Evolutionary conservation across 805 yeast species (phyloP).

Genomic region (Starmerella vitae): DNA sequence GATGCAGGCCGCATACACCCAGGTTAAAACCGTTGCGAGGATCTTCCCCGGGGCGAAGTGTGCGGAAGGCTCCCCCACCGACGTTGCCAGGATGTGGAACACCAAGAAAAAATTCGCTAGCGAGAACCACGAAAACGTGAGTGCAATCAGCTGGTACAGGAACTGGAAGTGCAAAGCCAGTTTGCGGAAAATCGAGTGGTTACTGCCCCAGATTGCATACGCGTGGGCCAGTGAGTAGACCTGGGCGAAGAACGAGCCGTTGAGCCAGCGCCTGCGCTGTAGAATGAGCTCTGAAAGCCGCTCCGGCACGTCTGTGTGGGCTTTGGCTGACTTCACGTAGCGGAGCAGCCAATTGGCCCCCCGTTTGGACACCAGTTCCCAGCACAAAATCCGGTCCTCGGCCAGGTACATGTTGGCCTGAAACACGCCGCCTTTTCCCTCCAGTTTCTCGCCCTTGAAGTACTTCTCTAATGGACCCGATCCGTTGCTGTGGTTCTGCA

Average conservation of each 20-base stretch:
- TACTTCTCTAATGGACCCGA: slow-evolving; percentile 78
- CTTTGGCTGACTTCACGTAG: slow-evolving; percentile 77
- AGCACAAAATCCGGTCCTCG: slow-evolving; percentile 90
- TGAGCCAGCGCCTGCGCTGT: slow-evolving; percentile 93
- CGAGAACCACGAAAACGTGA: slow-evolving; percentile 84
- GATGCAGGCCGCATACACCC: slow-evolving; percentile 72
- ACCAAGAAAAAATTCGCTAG: slow-evolving; percentile 81
- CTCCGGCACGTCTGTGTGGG: slow-evolving; percentile 94
- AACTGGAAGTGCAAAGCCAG: slow-evolving; percentile 64
- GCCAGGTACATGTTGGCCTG: slow-evolving; percentile 95
- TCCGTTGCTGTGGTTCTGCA: slow-evolving; percentile 53
- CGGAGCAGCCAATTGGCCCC: slow-evolving; percentile 61
- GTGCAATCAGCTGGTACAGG: slow-evolving; percentile 56
- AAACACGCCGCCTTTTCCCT: slow-evolving; percentile 64
- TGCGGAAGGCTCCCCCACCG: slow-evolving; percentile 51
- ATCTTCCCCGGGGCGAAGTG: slow-evolving; percentile 61
- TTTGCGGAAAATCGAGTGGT: slow-evolving; percentile 54
- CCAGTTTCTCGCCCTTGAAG: slow-evolving; percentile 80
- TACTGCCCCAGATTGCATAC: slow-evolving; percentile 61
- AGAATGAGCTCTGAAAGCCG: slow-evolving; percentile 70
- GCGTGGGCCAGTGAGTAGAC: slow-evolving; percentile 72
- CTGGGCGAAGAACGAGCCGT: slow-evolving; percentile 93
- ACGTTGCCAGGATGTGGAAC: slow-evolving; percentile 71
- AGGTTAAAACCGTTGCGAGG: slow-evolving; percentile 62
- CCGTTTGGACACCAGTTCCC: slow-evolving; percentile 82